Percentiles rank a stretch among this genome's conserved stretches.
Evolutionary conservation across 2,329 filamentous ascomycete genomes (phyloP).

Genomic region (Cercospora brassicicola): DNA sequence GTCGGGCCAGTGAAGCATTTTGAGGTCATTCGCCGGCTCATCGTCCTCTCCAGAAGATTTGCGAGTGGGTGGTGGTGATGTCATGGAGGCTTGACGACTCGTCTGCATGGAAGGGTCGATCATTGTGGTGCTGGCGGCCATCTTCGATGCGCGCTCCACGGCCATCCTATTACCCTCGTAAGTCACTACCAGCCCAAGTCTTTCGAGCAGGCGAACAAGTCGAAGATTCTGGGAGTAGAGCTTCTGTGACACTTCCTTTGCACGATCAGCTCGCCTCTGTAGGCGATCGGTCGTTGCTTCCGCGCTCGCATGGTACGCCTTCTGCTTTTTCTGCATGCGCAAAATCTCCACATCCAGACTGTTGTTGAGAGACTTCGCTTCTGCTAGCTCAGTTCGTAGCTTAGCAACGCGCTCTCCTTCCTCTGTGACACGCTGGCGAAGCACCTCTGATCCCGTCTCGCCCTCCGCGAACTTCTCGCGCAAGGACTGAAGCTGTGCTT

Average conservation of each 20-base stretch:
- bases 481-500: slow-evolving; percentile 67
- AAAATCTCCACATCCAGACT: slow-evolving; percentile 74
- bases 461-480: slow-evolving; percentile 75
- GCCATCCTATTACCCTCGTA: slow-evolving; percentile 68
- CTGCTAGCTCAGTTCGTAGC: slow-evolving; percentile 69
- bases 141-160: slow-evolving; percentile 69
- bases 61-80: slow-evolving; percentile 57
- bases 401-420: slow-evolving; percentile 70
- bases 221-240: slow-evolving; percentile 83
- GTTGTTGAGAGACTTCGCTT: slow-evolving; percentile 72
- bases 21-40: slow-evolving; percentile 56
- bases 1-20: slow-evolving; percentile 80
- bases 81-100: slow-evolving; percentile 55
- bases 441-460: slow-evolving; percentile 76
- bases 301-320: slow-evolving; percentile 52
- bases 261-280: slow-evolving; percentile 68
- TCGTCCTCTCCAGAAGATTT: slow-evolving; percentile 51
- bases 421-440: slow-evolving; percentile 72
- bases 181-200: slow-evolving; percentile 78
- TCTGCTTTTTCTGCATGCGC: slow-evolving; percentile 65
- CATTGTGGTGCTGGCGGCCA: slow-evolving; percentile 51
- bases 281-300: slow-evolving; percentile 58
- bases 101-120: slow-evolving; percentile 45
- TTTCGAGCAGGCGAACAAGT: slow-evolving; percentile 77
- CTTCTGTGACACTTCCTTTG: slow-evolving; percentile 80